These are phyloP conservation scores for Hanseniaspora mollemarum DNA, from an alignment of 805 yeast species.

Conservation along the genomic window DNA sequence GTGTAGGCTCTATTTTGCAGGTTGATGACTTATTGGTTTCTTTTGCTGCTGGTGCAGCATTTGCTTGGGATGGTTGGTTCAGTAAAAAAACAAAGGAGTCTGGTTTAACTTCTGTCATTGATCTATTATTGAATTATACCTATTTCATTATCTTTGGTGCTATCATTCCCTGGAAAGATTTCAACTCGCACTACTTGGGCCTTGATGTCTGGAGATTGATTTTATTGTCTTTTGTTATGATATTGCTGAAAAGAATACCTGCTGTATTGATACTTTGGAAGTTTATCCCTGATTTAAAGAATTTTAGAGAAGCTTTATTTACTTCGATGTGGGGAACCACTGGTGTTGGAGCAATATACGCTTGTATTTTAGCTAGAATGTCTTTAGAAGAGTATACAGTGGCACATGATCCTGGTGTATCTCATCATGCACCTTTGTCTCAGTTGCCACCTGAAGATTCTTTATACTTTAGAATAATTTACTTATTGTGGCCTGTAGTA, in stretches of 20 bases:
- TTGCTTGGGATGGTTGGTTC: slow-evolving; percentile 89
- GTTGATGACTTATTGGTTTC: slow-evolving; percentile 81
- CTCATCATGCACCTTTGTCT: slow-evolving; percentile 64
- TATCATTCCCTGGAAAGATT: slow-evolving; percentile 76
- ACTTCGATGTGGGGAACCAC: slow-evolving; percentile 96
- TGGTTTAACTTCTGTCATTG: slow-evolving; percentile 83
- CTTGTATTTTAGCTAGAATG: slow-evolving; percentile 65
- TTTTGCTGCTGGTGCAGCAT: slow-evolving; percentile 87
- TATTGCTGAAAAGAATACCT: slow-evolving; percentile 71
- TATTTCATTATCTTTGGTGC: slow-evolving; percentile 87
- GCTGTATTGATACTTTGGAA: slow-evolving; percentile 66
- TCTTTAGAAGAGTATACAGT: slow-evolving; percentile 56
- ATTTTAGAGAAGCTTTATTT: slow-evolving; percentile 89
- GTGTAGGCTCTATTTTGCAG: slow-evolving; percentile 77
- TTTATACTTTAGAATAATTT: slow-evolving; percentile 62
- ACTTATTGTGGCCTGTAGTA: slow-evolving; percentile 69
- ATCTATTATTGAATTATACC: slow-evolving; percentile 67
- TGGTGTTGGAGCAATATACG: slow-evolving; percentile 88
- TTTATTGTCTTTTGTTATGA: slow-evolving; percentile 58
- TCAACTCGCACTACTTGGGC: slow-evolving; percentile 52
- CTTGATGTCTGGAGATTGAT: slow-evolving; percentile 69
- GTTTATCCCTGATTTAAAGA: slow-evolving; percentile 71
- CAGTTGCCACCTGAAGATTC: slow-evolving; percentile 68
- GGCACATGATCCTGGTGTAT: slow-evolving; percentile 78
- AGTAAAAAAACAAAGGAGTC: slow-evolving; percentile 71